phyloP scores from a whole-genome alignment of 148 eudicot genomes.

The Rhododendron molle region DNA sequence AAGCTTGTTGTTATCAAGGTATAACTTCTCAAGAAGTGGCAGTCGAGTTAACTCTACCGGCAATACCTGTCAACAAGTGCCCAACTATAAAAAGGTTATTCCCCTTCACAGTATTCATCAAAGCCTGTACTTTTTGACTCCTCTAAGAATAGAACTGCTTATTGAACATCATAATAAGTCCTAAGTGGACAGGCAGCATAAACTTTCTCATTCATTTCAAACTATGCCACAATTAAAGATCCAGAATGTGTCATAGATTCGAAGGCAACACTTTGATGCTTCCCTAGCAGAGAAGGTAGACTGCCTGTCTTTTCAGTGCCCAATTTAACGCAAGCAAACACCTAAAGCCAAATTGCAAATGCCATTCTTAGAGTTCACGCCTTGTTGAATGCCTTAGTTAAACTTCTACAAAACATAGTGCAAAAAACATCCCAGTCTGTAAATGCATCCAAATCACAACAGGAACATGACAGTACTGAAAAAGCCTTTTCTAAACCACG shows the following conservation, averaged over 20 bases:
- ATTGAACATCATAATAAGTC: background rate
- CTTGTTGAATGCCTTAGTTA: background rate
- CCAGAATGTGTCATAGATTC: background rate
- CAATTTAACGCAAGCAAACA: background rate
- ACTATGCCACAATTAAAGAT: background rate
- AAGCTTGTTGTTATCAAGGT: constrained; percentile 84
- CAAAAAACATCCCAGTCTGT: background rate
- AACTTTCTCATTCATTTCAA: background rate
- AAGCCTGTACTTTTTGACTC: background rate
- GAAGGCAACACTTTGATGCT: background rate
- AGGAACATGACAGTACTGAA: background rate
- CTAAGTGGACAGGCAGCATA: background rate
- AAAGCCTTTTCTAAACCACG: background rate
- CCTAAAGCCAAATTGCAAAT: background rate
- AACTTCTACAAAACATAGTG: background rate
- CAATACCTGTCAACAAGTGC: constrained; percentile 45
- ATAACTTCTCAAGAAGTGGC: constrained; percentile 81
- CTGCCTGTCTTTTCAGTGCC: background rate
- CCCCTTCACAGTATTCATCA: background rate
- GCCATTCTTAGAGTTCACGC: background rate
- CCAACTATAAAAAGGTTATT: constrained; percentile 5
- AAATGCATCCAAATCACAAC: background rate
- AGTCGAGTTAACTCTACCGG: constrained; percentile 86
- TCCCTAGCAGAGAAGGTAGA: background rate
- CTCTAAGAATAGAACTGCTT: background rate